Percentiles rank a stretch among this genome's conserved stretches.
phyloP scores from a whole-genome alignment of 1,139 yeast species.

The Hanseniaspora uvarum region DNA sequence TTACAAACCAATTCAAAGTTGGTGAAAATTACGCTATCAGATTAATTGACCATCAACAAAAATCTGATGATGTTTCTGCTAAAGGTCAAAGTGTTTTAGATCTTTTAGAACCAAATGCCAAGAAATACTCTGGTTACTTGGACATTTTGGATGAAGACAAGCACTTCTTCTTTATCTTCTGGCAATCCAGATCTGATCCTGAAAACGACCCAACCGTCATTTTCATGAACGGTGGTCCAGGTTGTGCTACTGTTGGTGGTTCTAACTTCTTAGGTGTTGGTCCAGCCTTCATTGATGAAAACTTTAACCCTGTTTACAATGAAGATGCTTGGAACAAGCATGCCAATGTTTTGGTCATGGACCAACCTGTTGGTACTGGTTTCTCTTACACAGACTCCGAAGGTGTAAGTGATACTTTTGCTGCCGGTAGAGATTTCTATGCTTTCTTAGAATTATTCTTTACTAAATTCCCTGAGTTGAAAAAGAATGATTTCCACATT shows the following conservation, averaged over 20 bases:
- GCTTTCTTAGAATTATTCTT: slow-evolving; percentile 68
- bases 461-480: slow-evolving; percentile 58
- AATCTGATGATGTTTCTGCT: slow-evolving; percentile 44
- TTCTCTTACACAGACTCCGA: slow-evolving; percentile 52
- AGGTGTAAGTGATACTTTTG: slow-evolving; percentile 46
- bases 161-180: slow-evolving; percentile 74
- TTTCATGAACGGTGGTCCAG: slow-evolving; percentile 59
- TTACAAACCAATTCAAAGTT: slow-evolving; percentile 11
- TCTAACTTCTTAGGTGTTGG: slow-evolving; percentile 62
- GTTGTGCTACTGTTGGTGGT: slow-evolving; percentile 34
- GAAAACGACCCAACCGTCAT: slow-evolving; percentile 51
- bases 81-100: slow-evolving; percentile 37
- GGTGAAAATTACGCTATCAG: slow-evolving; percentile 16
- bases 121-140: slow-evolving; percentile 56
- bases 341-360: slow-evolving; percentile 59
- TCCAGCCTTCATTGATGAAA: slow-evolving; percentile 45
- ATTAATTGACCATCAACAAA: slow-evolving; percentile 33
- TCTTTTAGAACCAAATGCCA: slow-evolving; percentile 15
- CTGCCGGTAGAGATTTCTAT: slow-evolving; percentile 73
- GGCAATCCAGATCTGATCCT: slow-evolving; percentile 62
- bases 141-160: slow-evolving; percentile 45
- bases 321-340: slow-evolving; percentile 62
- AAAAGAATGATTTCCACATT: slow-evolving; percentile 57
- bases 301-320: slow-evolving; percentile 44
- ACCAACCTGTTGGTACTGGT: slow-evolving; percentile 71